These are phyloP conservation scores for Ambrosia trifida DNA, from an alignment of 129 eudicot species.

Conservation along the genomic window DNA sequence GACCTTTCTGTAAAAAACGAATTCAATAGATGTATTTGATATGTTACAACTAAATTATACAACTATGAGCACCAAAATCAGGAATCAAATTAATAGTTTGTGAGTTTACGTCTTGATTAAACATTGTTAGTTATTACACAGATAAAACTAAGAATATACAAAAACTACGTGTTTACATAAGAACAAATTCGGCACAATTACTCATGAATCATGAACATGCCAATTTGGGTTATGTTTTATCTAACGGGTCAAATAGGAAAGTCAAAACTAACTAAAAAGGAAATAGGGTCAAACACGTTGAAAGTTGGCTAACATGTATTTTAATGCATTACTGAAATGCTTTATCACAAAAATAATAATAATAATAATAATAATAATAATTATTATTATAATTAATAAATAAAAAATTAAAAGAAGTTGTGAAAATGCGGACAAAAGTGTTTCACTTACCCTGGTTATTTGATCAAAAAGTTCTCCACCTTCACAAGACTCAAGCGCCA, in stretches of 20 bases:
- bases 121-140: constrained; percentile 21
- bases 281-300: background rate
- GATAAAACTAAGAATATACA: constrained; percentile 8
- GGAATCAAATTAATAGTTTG: background rate
- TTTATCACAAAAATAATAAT: background rate
- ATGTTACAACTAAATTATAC: constrained; percentile 11
- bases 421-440: background rate
- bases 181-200: background rate
- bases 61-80: background rate
- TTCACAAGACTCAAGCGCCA: constrained; percentile 99
- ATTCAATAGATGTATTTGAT: constrained; percentile 15
- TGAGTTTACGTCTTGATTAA: background rate
- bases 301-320: background rate
- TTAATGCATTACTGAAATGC: background rate
- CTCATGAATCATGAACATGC: constrained; percentile 12
- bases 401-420: background rate
- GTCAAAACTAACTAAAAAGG: constrained; percentile 2
- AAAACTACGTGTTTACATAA: background rate
- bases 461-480: constrained; percentile 99
- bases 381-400: background rate
- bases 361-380: background rate
- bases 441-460: constrained; percentile 80
- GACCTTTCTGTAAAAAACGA: constrained; percentile 67
- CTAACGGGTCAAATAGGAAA: background rate
- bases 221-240: background rate